These are phyloP conservation scores for Lactarius sanguifluus DNA, from an alignment of 768 basidiomycete genomes.

Conservation along the genomic window DNA sequence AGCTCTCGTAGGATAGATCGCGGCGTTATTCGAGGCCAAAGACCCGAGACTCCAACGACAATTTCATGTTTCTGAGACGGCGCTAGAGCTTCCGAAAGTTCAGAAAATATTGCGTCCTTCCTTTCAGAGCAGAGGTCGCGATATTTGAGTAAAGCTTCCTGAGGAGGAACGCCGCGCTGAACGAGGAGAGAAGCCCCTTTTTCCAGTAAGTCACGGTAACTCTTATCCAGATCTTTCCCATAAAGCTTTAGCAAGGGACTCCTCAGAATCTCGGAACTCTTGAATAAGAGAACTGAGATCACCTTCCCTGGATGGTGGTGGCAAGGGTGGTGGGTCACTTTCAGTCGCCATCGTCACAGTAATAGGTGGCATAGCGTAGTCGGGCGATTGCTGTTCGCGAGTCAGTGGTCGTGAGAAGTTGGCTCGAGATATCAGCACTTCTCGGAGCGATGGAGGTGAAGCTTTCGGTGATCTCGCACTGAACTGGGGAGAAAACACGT, in stretches of 20 bases:
- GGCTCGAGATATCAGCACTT: conserved; percentile 2
- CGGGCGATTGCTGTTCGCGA: too few species aligned
- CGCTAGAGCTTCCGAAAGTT: background rate
- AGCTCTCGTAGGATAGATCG: conserved; percentile 25
- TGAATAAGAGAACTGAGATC: background rate
- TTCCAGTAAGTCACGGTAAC: background rate
- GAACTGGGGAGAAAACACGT: background rate
- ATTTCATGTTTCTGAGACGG: background rate
- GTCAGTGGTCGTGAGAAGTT: background rate
- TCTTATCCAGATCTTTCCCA: background rate
- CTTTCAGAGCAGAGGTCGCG: background rate
- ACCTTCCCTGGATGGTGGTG: background rate
- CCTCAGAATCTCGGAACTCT: background rate
- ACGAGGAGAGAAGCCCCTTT: background rate
- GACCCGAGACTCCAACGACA: background rate
- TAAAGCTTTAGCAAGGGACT: background rate
- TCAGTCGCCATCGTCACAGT: background rate
- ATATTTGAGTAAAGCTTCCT: background rate
- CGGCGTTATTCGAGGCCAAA: conserved; percentile 22
- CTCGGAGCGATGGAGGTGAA: background rate
- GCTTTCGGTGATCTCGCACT: background rate
- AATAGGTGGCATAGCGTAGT: too few species aligned
- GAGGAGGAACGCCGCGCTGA: background rate
- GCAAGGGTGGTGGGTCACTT: background rate
- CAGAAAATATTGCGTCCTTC: conserved; percentile 1